phyloP scores from a whole-genome alignment of 2,329 filamentous ascomycete genomes.

The Ophiostoma quercus region DNA sequence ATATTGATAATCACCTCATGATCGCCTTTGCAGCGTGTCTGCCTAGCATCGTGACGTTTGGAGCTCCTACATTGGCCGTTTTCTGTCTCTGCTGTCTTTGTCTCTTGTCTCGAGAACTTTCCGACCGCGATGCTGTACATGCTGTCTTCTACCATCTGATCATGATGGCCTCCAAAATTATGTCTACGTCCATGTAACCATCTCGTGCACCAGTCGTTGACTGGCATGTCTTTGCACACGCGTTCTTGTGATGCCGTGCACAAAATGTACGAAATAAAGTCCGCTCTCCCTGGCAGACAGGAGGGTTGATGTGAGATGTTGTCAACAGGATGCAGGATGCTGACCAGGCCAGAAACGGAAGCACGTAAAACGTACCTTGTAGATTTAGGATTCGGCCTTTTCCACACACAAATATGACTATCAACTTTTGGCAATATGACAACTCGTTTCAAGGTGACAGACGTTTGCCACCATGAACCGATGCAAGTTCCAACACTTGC shows the following conservation, averaged over 20 bases:
- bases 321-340: neutral
- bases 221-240: constrained; percentile 10
- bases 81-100: neutral
- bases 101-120: neutral
- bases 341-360: neutral
- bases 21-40: neutral
- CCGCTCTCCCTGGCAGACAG: neutral
- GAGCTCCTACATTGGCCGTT: neutral
- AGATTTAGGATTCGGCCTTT: neutral
- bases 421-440: neutral
- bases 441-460: neutral
- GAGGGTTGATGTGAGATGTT: neutral
- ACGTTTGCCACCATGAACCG: constrained; percentile 21
- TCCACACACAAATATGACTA: neutral
- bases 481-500: neutral
- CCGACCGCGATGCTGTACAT: neutral
- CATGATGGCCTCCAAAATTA: neutral
- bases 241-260: constrained; percentile 12
- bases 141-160: neutral
- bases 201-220: neutral
- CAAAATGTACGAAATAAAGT: constrained; percentile 13
- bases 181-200: neutral
- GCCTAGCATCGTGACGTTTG: neutral
- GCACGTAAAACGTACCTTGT: neutral
- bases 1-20: neutral